phyloP scores from a whole-genome alignment of 768 basidiomycete genomes.

The Mycena chlorophos region DNA sequence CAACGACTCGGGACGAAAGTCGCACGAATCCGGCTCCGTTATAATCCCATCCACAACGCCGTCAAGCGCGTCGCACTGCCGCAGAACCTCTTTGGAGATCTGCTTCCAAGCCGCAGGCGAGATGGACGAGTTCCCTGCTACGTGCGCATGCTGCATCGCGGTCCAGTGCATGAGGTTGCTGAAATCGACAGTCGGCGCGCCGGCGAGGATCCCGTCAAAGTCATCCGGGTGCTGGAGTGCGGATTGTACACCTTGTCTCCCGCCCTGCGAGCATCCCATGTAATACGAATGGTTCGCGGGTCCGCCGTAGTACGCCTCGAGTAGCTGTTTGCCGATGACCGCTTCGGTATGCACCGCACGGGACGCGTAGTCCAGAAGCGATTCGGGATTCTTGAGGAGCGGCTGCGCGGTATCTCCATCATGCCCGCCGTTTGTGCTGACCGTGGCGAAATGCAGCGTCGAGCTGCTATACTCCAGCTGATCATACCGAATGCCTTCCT shows the following conservation, averaged over 20 bases:
- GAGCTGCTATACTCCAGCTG: constrained; percentile 19
- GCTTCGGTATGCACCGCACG: constrained; percentile 24
- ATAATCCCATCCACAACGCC: constrained; percentile 26
- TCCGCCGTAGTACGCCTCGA: constrained; percentile 25
- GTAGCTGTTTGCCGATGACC: constrained; percentile 25
- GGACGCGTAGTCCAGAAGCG: constrained; percentile 24
- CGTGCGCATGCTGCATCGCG: constrained; percentile 1
- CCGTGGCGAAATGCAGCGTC: constrained; percentile 22
- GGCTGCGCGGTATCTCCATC: constrained; percentile 17
- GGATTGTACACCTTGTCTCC: constrained; percentile 26
- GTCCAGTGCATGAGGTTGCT: constrained; percentile 10
- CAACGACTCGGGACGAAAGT: constrained; percentile 24
- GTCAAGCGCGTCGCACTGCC: constrained; percentile 19
- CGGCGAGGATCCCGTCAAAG: constrained; percentile 29
- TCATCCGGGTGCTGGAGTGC: constrained; percentile 26
- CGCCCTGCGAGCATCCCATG: constrained; percentile 28
- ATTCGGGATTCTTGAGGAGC: constrained; percentile 23
- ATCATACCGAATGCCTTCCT: constrained; percentile 22
- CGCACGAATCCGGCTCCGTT: constrained; percentile 25
- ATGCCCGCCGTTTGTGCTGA: constrained; percentile 25
- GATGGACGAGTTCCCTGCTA: constrained; percentile 11
- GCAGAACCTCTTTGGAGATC: constrained; percentile 20
- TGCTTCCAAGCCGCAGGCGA: constrained; percentile 20
- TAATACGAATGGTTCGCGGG: constrained; percentile 24
- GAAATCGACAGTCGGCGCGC: constrained; percentile 23